A percentile compares a stretch with the other conserved stretches of the same genome.
These are phyloP conservation scores for Tuber brumale DNA, from an alignment of 495 filamentous ascomycete genomes.

Conservation along the genomic window DNA sequence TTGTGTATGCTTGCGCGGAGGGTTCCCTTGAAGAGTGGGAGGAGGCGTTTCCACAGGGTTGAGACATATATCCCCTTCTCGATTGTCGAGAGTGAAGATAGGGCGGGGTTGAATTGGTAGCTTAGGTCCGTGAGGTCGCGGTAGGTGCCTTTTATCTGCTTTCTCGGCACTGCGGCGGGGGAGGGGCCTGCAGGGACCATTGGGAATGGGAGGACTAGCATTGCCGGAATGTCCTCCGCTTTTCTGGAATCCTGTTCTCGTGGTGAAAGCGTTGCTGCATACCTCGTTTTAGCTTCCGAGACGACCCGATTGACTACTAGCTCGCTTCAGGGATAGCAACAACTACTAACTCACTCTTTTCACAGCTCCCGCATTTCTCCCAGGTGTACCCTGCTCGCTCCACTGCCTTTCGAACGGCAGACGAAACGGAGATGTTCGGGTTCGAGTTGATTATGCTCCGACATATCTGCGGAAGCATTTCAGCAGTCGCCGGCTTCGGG, in stretches of 20 bases:
- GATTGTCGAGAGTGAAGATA: not conserved
- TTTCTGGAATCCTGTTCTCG: not conserved
- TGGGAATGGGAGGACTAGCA: not conserved
- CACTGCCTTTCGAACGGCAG: not conserved
- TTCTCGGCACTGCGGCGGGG: not conserved
- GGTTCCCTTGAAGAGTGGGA: not conserved
- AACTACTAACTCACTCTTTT: not conserved
- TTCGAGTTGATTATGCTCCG: slow-evolving; percentile 2
- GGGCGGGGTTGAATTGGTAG: not conserved
- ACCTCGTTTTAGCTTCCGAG: not conserved
- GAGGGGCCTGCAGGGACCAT: not conserved
- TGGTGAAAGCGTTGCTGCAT: not conserved
- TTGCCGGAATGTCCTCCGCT: not conserved
- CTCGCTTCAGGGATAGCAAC: not conserved
- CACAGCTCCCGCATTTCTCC: not conserved
- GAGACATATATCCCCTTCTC: slow-evolving; percentile 1
- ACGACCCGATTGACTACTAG: not conserved
- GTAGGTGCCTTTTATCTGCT: not conserved
- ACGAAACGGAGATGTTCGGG: not conserved
- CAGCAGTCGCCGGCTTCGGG: not conserved
- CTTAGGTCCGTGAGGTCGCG: not conserved
- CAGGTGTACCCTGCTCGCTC: not conserved
- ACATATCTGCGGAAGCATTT: not conserved
- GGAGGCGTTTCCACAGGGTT: not conserved
- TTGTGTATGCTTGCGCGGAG: not conserved